Conservation (phyloP, 768 basidiomycete genomes). For the Pisolithus albus region DNA sequence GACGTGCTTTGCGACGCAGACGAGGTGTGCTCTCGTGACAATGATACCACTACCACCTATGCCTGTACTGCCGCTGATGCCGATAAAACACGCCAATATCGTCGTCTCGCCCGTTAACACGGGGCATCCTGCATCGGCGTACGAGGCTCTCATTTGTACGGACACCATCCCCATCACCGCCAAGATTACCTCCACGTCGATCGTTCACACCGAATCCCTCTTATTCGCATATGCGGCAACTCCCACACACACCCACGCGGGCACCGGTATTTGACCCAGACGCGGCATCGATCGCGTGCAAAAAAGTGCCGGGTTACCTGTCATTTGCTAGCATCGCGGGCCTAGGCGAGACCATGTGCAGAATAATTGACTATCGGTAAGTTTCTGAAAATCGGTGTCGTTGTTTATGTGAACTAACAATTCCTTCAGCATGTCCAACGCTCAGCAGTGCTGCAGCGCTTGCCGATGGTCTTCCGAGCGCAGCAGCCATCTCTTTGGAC, state of each 20-base stretch:
- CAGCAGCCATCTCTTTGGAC: slow-evolving; percentile 76
- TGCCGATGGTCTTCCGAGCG: slow-evolving; percentile 56
- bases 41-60: slow-evolving; percentile 22
- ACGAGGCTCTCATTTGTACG: slow-evolving; percentile 7
- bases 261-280: slow-evolving; percentile 52
- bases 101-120: slow-evolving; percentile 19
- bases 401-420: background rate
- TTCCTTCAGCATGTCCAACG: slow-evolving; percentile 77
- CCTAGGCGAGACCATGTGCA: slow-evolving; percentile 81
- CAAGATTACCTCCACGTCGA: background rate
- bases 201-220: slow-evolving; percentile 4
- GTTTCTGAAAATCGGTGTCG: slow-evolving; percentile 17
- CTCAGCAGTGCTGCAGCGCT: slow-evolving; percentile 69
- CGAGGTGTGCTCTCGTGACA: slow-evolving; percentile 46
- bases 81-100: slow-evolving; percentile 18
- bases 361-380: slow-evolving; percentile 87
- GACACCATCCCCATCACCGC: slow-evolving; percentile 2
- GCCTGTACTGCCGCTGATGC: slow-evolving; percentile 22
- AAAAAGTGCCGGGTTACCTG: slow-evolving; percentile 55
- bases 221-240: slow-evolving; percentile 7
- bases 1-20: slow-evolving; percentile 95
- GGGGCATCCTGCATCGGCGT: slow-evolving; percentile 8
- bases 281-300: slow-evolving; percentile 49
- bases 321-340: slow-evolving; percentile 64
- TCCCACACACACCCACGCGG: slow-evolving; percentile 14